Base-by-base conservation (phyloP, 805 yeast genomes). In the Candida khao-thaluensis region DNA sequence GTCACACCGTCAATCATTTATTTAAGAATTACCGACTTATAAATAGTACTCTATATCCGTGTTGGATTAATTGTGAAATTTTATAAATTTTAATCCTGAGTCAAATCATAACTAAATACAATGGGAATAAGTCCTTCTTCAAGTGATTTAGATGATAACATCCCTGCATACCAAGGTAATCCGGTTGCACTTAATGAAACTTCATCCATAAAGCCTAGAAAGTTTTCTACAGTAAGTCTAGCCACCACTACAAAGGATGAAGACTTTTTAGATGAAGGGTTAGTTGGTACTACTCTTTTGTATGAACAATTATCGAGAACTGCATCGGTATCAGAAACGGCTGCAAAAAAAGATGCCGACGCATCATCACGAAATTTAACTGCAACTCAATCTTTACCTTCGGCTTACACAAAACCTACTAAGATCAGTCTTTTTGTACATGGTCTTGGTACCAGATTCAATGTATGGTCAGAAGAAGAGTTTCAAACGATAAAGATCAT, bases 221-320 rank as follows among this genome's bases (percentile, higher is more conserved):
- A 10, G 10, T 22, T 22, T 8, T 8, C 9, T 22, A 8, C 10
- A 10, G 24, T 8, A 22, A 7, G 28, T 25, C 10, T 11, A 25
- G 15, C 15, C 15, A 25, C 28, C 6, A 25, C 6, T 8, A 12
- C 28, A 25, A 12, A 25, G 5, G 34, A 30, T 7, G 24, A 30
- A 8, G 16, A 30, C n/a, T 18, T 18, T 9, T 7, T 31, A 8
- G 35, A 31, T 14, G 26, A 31, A 18, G 35, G 17, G n/a, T 9
- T 31, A 8, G 17, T 22, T 21, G 35, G 35, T 31, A 12, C 35
- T 17, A 12, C 11, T n/a, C 21, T 31, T 31, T 12, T 31, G 9
- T 20, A 20, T 22, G 11, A 17, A 20, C 16, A 20, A 7, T 31
- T 31, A 17, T 11, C 27, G 4, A 22, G 10, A 10, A n/a, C n/a